Conservation (phyloP, 768 basidiomycete genomes). For the Auricularia sp. region DNA sequence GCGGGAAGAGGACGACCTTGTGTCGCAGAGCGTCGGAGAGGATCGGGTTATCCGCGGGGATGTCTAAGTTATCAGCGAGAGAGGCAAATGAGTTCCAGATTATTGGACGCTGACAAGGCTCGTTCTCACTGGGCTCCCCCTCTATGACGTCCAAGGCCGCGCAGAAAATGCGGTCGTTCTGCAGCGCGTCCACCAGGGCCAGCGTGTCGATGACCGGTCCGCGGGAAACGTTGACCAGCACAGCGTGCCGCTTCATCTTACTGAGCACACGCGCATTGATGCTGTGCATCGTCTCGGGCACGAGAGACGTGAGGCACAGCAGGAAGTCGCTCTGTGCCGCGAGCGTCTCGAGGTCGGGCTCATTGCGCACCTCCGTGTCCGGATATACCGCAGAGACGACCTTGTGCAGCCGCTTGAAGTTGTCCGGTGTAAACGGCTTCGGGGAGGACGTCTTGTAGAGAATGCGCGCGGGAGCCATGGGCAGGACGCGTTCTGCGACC, state of each 20-base stretch:
- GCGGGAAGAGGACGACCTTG: background rate
- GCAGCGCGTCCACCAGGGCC: slow-evolving; percentile 12
- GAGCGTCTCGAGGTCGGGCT: background rate
- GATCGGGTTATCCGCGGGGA: background rate
- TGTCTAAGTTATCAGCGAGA: background rate
- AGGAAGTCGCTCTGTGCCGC: background rate
- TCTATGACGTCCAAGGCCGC: background rate
- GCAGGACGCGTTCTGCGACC: background rate
- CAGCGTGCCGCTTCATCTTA: slow-evolving; percentile 17
- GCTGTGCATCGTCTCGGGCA: slow-evolving; percentile 17
- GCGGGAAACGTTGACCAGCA: slow-evolving; percentile 26
- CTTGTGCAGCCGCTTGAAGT: background rate
- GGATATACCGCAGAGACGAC: background rate
- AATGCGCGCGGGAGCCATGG: background rate
- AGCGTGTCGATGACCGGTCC: slow-evolving; percentile 16
- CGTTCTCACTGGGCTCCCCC: background rate
- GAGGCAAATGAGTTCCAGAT: too few relatives aligned
- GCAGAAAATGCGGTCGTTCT: slow-evolving; percentile 5
- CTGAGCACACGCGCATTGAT: slow-evolving; percentile 16
- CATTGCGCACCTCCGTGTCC: background rate
- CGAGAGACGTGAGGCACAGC: slow-evolving; percentile 10
- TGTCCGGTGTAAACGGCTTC: background rate
- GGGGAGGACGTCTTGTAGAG: background rate
- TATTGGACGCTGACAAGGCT: too few relatives aligned
- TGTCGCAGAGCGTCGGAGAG: background rate